These are phyloP conservation scores for Colletotrichum musicola DNA, from an alignment of 2,329 filamentous ascomycete genomes.

Conservation along the genomic window DNA sequence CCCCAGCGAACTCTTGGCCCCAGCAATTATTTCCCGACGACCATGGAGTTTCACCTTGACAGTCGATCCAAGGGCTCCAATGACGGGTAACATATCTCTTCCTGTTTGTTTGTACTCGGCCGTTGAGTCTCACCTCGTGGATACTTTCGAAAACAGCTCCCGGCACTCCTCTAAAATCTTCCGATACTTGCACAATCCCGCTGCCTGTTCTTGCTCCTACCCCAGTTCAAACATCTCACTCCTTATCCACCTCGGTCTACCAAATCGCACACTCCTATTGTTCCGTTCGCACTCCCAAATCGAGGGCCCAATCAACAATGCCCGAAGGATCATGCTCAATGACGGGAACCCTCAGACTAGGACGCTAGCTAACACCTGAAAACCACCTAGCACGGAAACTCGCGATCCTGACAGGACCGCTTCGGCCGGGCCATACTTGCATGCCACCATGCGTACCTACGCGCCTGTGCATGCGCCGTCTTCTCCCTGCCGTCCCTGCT, in stretches of 20 bases:
- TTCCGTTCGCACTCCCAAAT: slow-evolving; percentile 19
- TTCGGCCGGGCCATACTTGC: background rate
- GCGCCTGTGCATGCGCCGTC: no score
- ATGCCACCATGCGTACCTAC: no score
- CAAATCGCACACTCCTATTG: slow-evolving; percentile 3
- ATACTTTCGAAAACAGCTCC: background rate
- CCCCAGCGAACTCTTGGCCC: slow-evolving; percentile 29
- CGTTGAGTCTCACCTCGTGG: background rate
- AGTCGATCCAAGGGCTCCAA: background rate
- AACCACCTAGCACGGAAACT: background rate
- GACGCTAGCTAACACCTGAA: background rate
- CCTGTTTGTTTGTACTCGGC: background rate
- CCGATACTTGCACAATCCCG: no score
- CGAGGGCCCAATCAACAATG: background rate
- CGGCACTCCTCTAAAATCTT: no score
- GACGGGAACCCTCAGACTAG: background rate
- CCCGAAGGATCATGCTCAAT: slow-evolving; percentile 9
- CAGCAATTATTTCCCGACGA: slow-evolving; percentile 30
- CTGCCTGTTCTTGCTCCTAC: background rate
- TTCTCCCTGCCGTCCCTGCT: background rate
- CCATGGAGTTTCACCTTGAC: slow-evolving; percentile 21
- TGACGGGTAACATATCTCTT: background rate
- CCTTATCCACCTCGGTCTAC: background rate
- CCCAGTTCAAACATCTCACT: slow-evolving; percentile 3
- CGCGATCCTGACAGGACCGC: slow-evolving; percentile 6